A percentile compares a stretch with the other conserved stretches of the same genome.
Conservation (phyloP, 176 grass and related monocot genomes). For the Oryza nivara region DNA sequence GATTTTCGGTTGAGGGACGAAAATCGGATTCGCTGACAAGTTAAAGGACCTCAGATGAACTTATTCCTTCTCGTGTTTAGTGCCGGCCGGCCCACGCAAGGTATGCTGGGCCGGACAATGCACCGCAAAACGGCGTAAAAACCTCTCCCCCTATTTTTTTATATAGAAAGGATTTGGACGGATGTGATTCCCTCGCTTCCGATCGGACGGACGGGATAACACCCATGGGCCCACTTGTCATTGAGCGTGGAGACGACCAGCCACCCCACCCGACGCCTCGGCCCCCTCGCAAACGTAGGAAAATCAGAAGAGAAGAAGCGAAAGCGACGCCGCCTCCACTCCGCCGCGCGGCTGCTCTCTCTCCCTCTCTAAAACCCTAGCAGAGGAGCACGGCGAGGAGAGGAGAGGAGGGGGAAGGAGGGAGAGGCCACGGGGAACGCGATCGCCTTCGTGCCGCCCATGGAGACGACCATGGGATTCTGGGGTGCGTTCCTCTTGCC, state of each 20-base stretch:
- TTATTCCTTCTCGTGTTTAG: background rate
- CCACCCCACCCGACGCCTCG: no score
- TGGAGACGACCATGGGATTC: background rate
- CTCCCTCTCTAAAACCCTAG: conserved; percentile 23
- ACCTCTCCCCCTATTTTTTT: background rate
- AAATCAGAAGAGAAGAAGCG: background rate
- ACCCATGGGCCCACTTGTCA: background rate
- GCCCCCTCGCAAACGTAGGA: background rate
- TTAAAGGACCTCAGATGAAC: no score
- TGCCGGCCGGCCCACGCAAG: background rate
- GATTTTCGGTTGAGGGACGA: no score
- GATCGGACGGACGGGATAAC: background rate
- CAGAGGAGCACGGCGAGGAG: background rate
- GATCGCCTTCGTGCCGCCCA: background rate
- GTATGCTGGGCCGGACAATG: background rate
- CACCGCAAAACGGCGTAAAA: background rate
- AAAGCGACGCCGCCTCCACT: background rate
- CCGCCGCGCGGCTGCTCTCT: background rate
- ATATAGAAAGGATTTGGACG: background rate
- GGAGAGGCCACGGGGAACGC: background rate
- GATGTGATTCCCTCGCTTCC: background rate
- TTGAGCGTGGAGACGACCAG: background rate
- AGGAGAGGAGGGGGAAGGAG: background rate
- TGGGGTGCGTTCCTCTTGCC: conserved; percentile 24
- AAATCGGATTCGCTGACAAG: no score